Percentiles rank a stretch among this genome's conserved stretches.
Conservation (phyloP, 2,329 filamentous ascomycete genomes). For the Trichophaea hybrida region DNA sequence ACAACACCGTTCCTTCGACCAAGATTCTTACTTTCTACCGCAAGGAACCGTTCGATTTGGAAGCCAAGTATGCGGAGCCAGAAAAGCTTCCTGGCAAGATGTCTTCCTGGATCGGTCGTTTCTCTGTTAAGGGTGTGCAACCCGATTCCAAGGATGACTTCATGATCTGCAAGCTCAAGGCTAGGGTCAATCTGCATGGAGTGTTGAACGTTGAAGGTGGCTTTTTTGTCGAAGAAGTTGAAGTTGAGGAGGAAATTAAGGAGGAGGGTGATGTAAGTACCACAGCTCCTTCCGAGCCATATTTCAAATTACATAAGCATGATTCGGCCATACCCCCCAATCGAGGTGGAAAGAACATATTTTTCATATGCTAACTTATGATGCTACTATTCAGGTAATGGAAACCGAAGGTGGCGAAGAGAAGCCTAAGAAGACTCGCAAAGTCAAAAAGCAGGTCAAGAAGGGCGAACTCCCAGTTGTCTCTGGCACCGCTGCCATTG, state of each 20-base stretch:
- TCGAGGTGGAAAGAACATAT: neutral
- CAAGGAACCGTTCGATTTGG: conserved; percentile 91
- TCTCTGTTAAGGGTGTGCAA: conserved; percentile 96
- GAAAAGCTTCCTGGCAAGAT: conserved; percentile 76
- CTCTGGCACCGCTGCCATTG: conserved; percentile 66
- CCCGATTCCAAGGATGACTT: conserved; percentile 87
- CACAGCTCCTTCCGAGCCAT: neutral
- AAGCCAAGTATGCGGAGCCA: conserved; percentile 82
- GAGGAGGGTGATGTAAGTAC: conserved; percentile 45
- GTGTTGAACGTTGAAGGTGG: conserved; percentile 91
- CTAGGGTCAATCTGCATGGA: conserved; percentile 88
- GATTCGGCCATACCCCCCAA: conserved; percentile 18
- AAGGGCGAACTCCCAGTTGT: conserved; percentile 89
- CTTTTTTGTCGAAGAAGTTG: conserved; percentile 95
- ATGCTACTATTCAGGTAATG: conserved; percentile 50
- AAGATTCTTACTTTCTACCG: conserved; percentile 99
- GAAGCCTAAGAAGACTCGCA: conserved; percentile 68
- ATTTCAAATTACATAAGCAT: conserved; percentile 11
- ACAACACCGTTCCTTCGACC: conserved; percentile 91
- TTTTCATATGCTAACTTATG: neutral
- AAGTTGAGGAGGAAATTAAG: conserved; percentile 84
- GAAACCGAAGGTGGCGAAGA: conserved; percentile 61
- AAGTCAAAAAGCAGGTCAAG: conserved; percentile 98
- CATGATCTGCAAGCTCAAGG: conserved; percentile 99
- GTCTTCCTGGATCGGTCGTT: conserved; percentile 90